A percentile compares a stretch with the other conserved stretches of the same genome.
phyloP scores from a whole-genome alignment of 345 rosid genomes.

The Aquilaria yunnanensis region DNA sequence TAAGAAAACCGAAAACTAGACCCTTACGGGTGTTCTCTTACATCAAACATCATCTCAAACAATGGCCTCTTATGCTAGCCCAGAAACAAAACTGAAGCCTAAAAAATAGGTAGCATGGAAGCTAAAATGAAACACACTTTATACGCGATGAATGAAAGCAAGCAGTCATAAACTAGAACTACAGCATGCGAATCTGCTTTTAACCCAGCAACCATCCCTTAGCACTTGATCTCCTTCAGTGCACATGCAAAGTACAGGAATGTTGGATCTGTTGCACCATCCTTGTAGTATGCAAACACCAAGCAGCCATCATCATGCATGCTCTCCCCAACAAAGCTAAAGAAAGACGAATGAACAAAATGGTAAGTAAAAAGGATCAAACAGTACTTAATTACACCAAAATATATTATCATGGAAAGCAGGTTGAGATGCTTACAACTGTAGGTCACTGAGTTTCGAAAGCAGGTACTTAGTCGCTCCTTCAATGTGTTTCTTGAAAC shows the following conservation, averaged over 20 bases:
- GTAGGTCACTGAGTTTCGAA: slow-evolving; percentile 74
- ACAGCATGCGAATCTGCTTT: slow-evolving; percentile 11
- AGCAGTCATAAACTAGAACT: slow-evolving; percentile 16
- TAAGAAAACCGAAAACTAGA: no score
- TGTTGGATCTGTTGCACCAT: slow-evolving; percentile 87
- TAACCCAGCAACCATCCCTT: slow-evolving; percentile 15
- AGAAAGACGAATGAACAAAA: not conserved
- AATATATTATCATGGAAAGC: not conserved
- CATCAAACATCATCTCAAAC: no score
- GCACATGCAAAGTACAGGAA: slow-evolving; percentile 81
- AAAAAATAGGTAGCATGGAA: not conserved
- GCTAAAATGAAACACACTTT: not conserved
- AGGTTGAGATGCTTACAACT: slow-evolving; percentile 51
- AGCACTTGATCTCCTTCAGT: slow-evolving; percentile 97
- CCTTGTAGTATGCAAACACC: slow-evolving; percentile 98
- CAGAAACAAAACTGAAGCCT: slow-evolving; percentile 4
- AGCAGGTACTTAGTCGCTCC: slow-evolving; percentile 88
- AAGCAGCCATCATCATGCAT: slow-evolving; percentile 63
- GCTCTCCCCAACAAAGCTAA: slow-evolving; percentile 96
- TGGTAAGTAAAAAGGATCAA: not conserved
- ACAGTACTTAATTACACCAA: not conserved
- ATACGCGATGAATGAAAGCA: not conserved
- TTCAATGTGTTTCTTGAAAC: slow-evolving; percentile 80
- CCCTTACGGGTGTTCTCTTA: no score
- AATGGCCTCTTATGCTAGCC: not conserved